Percentiles rank a stretch among this genome's conserved stretches.
These are phyloP conservation scores for Ceratocystis ficicola DNA, from an alignment of 2,329 filamentous ascomycete species.

Conservation along the genomic window DNA sequence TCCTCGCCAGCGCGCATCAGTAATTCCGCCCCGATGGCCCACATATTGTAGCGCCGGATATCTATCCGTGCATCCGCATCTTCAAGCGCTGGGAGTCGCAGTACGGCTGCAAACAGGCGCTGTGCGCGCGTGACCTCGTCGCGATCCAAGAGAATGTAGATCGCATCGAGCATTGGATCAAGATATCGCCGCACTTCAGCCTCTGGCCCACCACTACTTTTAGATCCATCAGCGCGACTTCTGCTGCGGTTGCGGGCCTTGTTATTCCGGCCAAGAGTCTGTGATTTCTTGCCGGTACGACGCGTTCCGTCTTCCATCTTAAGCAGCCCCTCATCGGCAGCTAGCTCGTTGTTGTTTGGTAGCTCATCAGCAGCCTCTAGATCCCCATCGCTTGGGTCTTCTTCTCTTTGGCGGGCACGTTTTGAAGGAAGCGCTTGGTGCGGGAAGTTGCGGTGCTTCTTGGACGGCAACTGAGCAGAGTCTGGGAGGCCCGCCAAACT, in stretches of 20 bases:
- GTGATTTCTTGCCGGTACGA: background rate
- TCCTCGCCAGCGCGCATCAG: slow-evolving; percentile 44
- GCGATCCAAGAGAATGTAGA: slow-evolving; percentile 13
- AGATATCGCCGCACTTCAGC: slow-evolving; percentile 17
- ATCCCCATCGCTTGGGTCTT: background rate
- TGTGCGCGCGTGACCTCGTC: slow-evolving; percentile 18
- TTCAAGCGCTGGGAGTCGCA: slow-evolving; percentile 15
- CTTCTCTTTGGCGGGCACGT: background rate
- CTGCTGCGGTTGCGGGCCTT: slow-evolving; percentile 1
- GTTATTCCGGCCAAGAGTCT: background rate
- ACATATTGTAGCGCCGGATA: slow-evolving; percentile 55
- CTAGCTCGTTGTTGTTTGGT: background rate
- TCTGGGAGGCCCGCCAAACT: slow-evolving; percentile 37
- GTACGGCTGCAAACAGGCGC: slow-evolving; percentile 16
- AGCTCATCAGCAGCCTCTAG: background rate
- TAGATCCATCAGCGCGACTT: background rate
- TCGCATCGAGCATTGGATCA: slow-evolving; percentile 19
- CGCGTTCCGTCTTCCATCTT: background rate
- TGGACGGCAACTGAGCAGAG: slow-evolving; percentile 34
- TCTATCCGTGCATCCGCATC: slow-evolving; percentile 36
- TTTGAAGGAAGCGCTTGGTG: slow-evolving; percentile 29
- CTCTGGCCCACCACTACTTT: slow-evolving; percentile 8
- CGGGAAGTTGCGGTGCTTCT: slow-evolving; percentile 33
- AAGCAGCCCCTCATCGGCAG: background rate
- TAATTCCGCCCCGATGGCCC: slow-evolving; percentile 78